Percentiles rank a stretch among this genome's conserved stretches.
These are phyloP conservation scores for Trametes versicolor DNA, from an alignment of 1,284 basidiomycete species.

Conservation along the genomic window DNA sequence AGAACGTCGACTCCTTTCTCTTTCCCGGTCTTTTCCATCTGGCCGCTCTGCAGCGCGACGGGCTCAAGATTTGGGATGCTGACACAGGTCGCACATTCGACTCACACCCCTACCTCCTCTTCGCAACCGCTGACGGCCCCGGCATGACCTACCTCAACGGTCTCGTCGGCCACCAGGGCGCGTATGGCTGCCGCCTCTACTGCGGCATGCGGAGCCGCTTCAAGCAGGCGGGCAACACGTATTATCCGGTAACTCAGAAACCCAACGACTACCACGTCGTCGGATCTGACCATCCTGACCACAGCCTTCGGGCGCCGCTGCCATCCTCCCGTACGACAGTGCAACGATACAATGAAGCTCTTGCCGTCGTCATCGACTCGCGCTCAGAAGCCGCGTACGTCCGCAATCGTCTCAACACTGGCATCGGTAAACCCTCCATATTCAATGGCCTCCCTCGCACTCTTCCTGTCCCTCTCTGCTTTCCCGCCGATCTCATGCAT, in stretches of 20 bases:
- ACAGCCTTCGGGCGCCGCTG: too few relatives aligned
- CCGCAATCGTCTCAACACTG: not conserved
- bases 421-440: conserved; percentile 13
- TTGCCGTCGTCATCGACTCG: conserved; percentile 5
- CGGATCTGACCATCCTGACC: not conserved
- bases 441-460: conserved; percentile 15
- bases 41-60: conserved; percentile 33
- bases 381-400: conserved; percentile 20
- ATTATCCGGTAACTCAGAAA: conserved; percentile 40
- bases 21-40: conserved; percentile 37
- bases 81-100: too few relatives aligned
- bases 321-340: too few relatives aligned
- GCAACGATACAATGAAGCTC: not conserved
- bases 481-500: conserved; percentile 51
- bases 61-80: conserved; percentile 35
- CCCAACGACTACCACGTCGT: not conserved
- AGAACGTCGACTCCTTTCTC: conserved; percentile 39
- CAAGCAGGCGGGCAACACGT: conserved; percentile 42
- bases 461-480: conserved; percentile 40
- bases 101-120: conserved; percentile 12
- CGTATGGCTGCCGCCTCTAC: conserved; percentile 44
- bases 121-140: conserved; percentile 36
- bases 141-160: conserved; percentile 45
- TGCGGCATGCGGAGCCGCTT: conserved; percentile 46
- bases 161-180: conserved; percentile 47